These are phyloP conservation scores for Phytophthora meadii DNA, from an alignment of 352 stramenopile genomes.

Conservation along the genomic window DNA sequence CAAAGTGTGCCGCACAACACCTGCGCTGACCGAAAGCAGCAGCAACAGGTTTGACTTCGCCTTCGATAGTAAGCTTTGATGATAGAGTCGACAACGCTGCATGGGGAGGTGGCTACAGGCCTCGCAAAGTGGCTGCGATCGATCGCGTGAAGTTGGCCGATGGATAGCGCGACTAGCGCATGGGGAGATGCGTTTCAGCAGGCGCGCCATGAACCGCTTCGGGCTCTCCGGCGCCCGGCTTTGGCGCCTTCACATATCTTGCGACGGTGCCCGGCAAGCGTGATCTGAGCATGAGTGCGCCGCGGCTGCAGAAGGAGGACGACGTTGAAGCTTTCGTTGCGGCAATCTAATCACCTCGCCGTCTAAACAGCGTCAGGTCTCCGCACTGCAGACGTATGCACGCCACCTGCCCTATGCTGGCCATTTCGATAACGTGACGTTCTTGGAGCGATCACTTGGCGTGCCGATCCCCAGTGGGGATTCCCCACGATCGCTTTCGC, in stretches of 20 bases:
- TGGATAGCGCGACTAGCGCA: slow-evolving; percentile 27
- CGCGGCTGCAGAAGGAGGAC: slow-evolving; percentile 5
- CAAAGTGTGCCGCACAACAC: no score
- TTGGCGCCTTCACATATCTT: slow-evolving; percentile 33
- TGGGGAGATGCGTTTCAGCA: slow-evolving; percentile 22
- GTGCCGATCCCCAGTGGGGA: no score
- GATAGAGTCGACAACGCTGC: not conserved
- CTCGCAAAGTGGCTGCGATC: slow-evolving; percentile 8
- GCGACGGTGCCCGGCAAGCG: slow-evolving; percentile 21
- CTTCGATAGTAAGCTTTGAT: no score
- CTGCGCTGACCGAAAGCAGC: no score
- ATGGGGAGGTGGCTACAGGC: not conserved
- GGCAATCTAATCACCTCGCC: slow-evolving; percentile 17
- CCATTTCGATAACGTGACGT: slow-evolving; percentile 15
- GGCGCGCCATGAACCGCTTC: not conserved
- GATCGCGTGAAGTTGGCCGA: slow-evolving; percentile 6
- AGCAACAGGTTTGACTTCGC: no score
- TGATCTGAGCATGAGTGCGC: slow-evolving; percentile 38
- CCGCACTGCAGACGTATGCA: slow-evolving; percentile 7
- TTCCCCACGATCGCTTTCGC: not conserved
- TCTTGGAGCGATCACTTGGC: no score
- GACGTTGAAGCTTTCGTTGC: slow-evolving; percentile 18
- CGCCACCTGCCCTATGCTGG: slow-evolving; percentile 24
- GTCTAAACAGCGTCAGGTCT: slow-evolving; percentile 28
- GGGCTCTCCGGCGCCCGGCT: slow-evolving; percentile 16